Evolutionary conservation across 2,329 filamentous ascomycete genomes (phyloP).

Genomic region (Fusarium penzigii): DNA sequence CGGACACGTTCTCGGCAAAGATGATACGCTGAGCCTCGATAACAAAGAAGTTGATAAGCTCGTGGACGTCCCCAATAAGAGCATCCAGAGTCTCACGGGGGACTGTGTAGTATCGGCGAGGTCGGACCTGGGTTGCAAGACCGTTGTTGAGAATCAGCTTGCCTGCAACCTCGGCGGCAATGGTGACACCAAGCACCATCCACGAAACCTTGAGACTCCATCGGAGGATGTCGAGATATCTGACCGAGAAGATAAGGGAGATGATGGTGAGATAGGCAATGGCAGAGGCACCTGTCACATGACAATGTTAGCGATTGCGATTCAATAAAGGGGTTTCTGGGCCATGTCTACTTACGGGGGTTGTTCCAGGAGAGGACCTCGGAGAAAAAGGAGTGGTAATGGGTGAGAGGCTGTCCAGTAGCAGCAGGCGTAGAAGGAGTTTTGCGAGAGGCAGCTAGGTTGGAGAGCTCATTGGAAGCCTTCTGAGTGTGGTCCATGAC

Average conservation of each 20-base stretch:
- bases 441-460: slow-evolving; percentile 58
- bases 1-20: slow-evolving; percentile 66
- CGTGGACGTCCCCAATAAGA: slow-evolving; percentile 64
- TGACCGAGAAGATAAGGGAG: slow-evolving; percentile 60
- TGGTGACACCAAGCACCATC: slow-evolving; percentile 60
- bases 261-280: slow-evolving; percentile 64
- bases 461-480: slow-evolving; percentile 57
- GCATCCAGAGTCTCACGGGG: slow-evolving; percentile 62
- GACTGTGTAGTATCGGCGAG: slow-evolving; percentile 67
- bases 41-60: slow-evolving; percentile 71
- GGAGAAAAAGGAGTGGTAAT: slow-evolving; percentile 72
- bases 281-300: slow-evolving; percentile 56
- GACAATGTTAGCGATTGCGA: slow-evolving; percentile 16
- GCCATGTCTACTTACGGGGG: slow-evolving; percentile 52
- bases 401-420: slow-evolving; percentile 64
- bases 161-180: slow-evolving; percentile 61
- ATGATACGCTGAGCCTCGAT: slow-evolving; percentile 70
- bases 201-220: slow-evolving; percentile 67
- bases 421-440: slow-evolving; percentile 55
- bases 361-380: slow-evolving; percentile 71
- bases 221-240: slow-evolving; percentile 67
- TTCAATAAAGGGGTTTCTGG: background rate
- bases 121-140: slow-evolving; percentile 65
- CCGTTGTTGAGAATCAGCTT: slow-evolving; percentile 63
- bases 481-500: slow-evolving; percentile 58